phyloP scores from a whole-genome alignment of 2,329 filamentous ascomycete species.

The Colletotrichum brevisporum region DNA sequence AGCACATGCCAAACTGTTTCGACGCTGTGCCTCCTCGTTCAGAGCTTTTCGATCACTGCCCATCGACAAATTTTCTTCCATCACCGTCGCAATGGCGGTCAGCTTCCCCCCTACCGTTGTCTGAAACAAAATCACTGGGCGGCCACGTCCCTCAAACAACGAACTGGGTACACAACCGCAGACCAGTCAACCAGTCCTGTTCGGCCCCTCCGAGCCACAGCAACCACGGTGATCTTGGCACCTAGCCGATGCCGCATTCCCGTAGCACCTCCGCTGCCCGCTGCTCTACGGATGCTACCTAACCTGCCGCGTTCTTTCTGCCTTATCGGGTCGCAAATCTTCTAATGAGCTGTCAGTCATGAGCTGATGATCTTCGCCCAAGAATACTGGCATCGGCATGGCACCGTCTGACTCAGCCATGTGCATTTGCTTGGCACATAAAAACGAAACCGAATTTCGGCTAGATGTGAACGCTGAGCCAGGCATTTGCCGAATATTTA shows the following conservation, averaged over 20 bases:
- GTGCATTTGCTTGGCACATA: neutral
- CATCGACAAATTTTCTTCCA: neutral
- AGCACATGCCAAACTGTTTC: slow-evolving; percentile 9
- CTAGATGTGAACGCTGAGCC: too few relatives aligned
- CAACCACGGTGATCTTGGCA: slow-evolving; percentile 12
- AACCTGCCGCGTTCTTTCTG: slow-evolving; percentile 1
- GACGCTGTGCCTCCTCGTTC: neutral
- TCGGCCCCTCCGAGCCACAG: slow-evolving; percentile 5
- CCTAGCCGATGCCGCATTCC: slow-evolving; percentile 20
- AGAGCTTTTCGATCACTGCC: neutral
- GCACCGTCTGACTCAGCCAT: neutral
- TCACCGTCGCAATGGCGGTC: slow-evolving; percentile 4
- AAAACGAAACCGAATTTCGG: too few relatives aligned
- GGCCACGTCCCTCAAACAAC: slow-evolving; percentile 7
- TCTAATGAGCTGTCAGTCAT: neutral
- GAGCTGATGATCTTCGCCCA: neutral
- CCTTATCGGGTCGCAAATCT: slow-evolving; percentile 3
- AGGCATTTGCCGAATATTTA: too few relatives aligned
- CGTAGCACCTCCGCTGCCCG: slow-evolving; percentile 15
- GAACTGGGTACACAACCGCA: slow-evolving; percentile 9
- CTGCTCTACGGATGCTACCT: too few relatives aligned
- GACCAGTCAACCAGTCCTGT: slow-evolving; percentile 1
- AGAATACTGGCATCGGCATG: neutral
- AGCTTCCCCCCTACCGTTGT: slow-evolving; percentile 2
- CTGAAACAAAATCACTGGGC: slow-evolving; percentile 21